Evolutionary conservation across 2,329 filamentous ascomycete genomes (phyloP).

Genomic region (Dactylonectria macrodidyma): DNA sequence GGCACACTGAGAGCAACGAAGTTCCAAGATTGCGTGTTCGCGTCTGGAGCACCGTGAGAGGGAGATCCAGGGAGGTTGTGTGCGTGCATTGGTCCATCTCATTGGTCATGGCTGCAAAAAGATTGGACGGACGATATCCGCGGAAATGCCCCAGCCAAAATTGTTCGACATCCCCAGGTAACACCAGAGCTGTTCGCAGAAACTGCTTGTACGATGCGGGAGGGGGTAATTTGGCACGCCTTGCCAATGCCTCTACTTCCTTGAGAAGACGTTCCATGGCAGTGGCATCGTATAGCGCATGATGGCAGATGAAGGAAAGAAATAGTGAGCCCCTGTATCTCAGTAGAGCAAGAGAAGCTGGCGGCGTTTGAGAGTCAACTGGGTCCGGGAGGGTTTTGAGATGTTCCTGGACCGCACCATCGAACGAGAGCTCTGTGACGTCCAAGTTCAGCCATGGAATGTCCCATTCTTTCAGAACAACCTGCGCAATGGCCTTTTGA

Average conservation of each 20-base stretch:
- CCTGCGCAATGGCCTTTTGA: conserved; percentile 78
- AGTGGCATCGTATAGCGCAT: conserved; percentile 89
- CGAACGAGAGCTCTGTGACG: conserved; percentile 51
- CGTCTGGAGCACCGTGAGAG: conserved; percentile 63
- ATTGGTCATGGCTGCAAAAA: conserved; percentile 43
- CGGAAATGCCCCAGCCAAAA: conserved; percentile 78
- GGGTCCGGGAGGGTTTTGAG: conserved; percentile 54
- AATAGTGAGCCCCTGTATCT: conserved; percentile 50
- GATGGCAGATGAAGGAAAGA: conserved; percentile 74
- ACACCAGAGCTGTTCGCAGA: conserved; percentile 69
- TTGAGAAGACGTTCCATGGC: conserved; percentile 79
- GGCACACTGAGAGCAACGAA: conserved; percentile 77
- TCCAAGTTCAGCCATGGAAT: conserved; percentile 59
- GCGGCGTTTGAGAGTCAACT: conserved; percentile 62
- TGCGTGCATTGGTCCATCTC: conserved; percentile 50
- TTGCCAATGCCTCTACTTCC: conserved; percentile 76
- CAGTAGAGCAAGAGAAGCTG: conserved; percentile 62
- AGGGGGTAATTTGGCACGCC: conserved; percentile 60
- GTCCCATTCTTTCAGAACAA: conserved; percentile 69
- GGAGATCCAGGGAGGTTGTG: conserved; percentile 49
- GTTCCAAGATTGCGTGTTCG: conserved; percentile 68
- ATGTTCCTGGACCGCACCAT: conserved; percentile 58
- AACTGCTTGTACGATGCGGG: conserved; percentile 75
- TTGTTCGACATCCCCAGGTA: conserved; percentile 63
- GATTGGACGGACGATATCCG: conserved; percentile 58